Conservation (phyloP, 1,284 basidiomycete genomes). For the Kalmanozyma brasiliensis region DNA sequence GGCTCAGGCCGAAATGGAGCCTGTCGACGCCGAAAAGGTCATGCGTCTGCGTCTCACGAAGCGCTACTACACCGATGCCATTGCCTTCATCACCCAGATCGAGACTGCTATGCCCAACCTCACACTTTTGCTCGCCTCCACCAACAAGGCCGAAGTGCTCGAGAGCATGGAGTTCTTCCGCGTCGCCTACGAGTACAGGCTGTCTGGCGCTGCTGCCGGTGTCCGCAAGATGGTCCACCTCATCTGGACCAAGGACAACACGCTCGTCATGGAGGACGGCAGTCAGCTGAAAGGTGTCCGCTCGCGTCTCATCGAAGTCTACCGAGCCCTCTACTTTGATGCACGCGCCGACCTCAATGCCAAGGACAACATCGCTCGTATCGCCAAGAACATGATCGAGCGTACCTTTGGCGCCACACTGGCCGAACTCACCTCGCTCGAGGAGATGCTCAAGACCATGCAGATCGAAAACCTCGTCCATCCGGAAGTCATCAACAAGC, state of each 20-base stretch:
- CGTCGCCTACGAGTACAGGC: slow-evolving; percentile 82
- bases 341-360: slow-evolving; percentile 72
- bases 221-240: slow-evolving; percentile 97
- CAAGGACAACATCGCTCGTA: slow-evolving; percentile 89
- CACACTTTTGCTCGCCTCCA: slow-evolving; percentile 84
- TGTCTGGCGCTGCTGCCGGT: slow-evolving; percentile 74
- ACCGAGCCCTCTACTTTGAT: slow-evolving; percentile 86
- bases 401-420: slow-evolving; percentile 76
- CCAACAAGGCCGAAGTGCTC: slow-evolving; percentile 90
- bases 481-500: slow-evolving; percentile 83
- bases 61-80: slow-evolving; percentile 87
- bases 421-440: slow-evolving; percentile 93
- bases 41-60: slow-evolving; percentile 81
- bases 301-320: slow-evolving; percentile 87
- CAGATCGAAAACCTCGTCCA: slow-evolving; percentile 84
- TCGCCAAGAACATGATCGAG: slow-evolving; percentile 93
- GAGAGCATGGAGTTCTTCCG: slow-evolving; percentile 96
- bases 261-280: slow-evolving; percentile 79
- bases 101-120: slow-evolving; percentile 82
- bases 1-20: slow-evolving; percentile 55
- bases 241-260: slow-evolving; percentile 96
- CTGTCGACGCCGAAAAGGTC: slow-evolving; percentile 68
- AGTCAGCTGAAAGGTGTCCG: slow-evolving; percentile 90
- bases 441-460: slow-evolving; percentile 95
- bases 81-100: slow-evolving; percentile 84